phyloP scores from a whole-genome alignment of 352 stramenopile genomes.

The Peronosclerospora sorghi region DNA sequence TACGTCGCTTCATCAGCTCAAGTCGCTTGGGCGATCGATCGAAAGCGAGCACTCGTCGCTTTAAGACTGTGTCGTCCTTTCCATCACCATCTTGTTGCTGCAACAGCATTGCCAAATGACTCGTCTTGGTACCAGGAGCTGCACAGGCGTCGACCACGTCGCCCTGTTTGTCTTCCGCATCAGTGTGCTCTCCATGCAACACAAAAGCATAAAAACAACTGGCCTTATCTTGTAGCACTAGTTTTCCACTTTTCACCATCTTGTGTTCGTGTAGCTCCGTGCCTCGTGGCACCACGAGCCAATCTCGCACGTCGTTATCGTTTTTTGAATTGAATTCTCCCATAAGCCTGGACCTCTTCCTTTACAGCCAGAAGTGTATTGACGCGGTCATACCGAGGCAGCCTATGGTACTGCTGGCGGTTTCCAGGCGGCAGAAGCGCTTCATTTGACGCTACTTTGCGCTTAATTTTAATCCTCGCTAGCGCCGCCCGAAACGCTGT shows the following conservation, averaged over 20 bases:
- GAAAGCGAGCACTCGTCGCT: constrained; percentile 89
- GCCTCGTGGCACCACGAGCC: constrained; percentile 85
- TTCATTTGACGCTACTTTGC: too few relatives aligned
- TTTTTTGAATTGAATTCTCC: constrained; percentile 41
- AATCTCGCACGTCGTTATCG: constrained; percentile 81
- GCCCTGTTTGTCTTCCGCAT: constrained; percentile 34
- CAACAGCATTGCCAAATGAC: constrained; percentile 91
- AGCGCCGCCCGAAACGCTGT: constrained; percentile 65
- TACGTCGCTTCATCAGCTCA: constrained; percentile 80
- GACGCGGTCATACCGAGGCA: too few relatives aligned
- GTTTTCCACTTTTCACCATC: too few relatives aligned
- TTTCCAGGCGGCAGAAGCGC: too few relatives aligned
- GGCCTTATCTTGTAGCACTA: too few relatives aligned
- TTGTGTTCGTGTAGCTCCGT: constrained; percentile 82
- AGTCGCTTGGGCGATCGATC: constrained; percentile 86
- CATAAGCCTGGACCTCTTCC: constrained; percentile 28
- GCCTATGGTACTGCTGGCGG: too few relatives aligned
- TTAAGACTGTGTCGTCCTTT: constrained; percentile 14
- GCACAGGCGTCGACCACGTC: constrained; percentile 95
- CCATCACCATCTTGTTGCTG: constrained; percentile 42
- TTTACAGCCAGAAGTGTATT: constrained; percentile 80
- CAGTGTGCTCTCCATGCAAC: constrained; percentile 67
- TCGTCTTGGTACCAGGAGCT: constrained; percentile 98
- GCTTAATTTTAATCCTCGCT: too few relatives aligned
- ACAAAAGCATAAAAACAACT: constrained; percentile 94